A percentile compares a stretch with the other conserved stretches of the same genome.
Conservation (phyloP, 805 yeast genomes). For the Cyberlindnera nakhonratchasimensis region DNA sequence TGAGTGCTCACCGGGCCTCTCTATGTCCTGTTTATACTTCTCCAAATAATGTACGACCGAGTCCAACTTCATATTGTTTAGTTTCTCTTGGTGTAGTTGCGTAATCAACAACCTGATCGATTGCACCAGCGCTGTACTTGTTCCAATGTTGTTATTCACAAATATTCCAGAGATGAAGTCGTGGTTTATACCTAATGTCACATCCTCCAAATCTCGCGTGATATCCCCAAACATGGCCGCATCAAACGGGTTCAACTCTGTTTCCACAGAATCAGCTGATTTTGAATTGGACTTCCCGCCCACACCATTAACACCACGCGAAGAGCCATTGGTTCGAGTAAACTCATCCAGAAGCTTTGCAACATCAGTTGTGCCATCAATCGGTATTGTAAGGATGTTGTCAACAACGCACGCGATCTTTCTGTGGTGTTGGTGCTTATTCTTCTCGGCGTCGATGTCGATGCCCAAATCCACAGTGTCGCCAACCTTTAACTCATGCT, state of each 20-base stretch:
- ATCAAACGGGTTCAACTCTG: conserved; percentile 41
- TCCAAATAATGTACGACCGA: conserved; percentile 53
- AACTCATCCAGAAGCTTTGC: conserved; percentile 15
- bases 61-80: conserved; percentile 53
- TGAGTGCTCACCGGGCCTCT: conserved; percentile 2
- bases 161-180: conserved; percentile 52
- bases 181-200: conserved; percentile 44
- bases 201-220: conserved; percentile 44
- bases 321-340: neutral
- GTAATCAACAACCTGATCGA: conserved; percentile 52
- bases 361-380: conserved; percentile 30
- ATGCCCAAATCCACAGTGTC: conserved; percentile 94
- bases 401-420: conserved; percentile 84
- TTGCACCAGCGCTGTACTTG: conserved; percentile 51
- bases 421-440: conserved; percentile 60
- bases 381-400: conserved; percentile 52
- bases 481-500: conserved; percentile 65
- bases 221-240: conserved; percentile 63
- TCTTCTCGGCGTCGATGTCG: conserved; percentile 60
- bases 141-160: conserved; percentile 56
- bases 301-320: conserved; percentile 6
- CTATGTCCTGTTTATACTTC: conserved; percentile 37
- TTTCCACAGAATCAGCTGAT: conserved; percentile 18
- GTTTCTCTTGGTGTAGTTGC: conserved; percentile 53
- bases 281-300: conserved; percentile 12